Percentiles rank a stretch among this genome's conserved stretches.
These are phyloP conservation scores for Linaria vulgaris DNA, from an alignment of 257 asterid genomes.

Conservation along the genomic window DNA sequence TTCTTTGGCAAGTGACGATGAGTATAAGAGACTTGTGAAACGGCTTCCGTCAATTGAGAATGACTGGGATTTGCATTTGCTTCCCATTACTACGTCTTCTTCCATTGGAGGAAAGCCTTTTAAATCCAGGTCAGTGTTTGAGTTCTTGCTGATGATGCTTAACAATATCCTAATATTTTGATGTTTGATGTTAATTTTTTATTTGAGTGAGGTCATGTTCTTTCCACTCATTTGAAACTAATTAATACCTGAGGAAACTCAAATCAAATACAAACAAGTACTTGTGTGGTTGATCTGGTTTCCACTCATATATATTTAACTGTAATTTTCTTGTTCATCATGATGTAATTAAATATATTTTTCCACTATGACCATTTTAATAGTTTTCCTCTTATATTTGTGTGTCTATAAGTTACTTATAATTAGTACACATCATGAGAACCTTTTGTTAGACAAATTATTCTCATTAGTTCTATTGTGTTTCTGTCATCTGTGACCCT, in stretches of 20 bases:
- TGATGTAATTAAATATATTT: constrained; percentile 12
- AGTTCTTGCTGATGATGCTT: neutral
- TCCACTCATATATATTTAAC: constrained; percentile 11
- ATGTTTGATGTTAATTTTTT: constrained; percentile 13
- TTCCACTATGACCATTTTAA: neutral
- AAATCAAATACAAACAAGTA: neutral
- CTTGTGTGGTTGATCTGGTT: neutral
- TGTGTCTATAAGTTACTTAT: constrained; percentile 1
- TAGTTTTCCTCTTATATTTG: neutral
- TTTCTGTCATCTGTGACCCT: neutral
- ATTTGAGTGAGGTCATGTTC: constrained; percentile 12
- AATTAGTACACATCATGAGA: no score
- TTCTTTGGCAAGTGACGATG: constrained; percentile 50
- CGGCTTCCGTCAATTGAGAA: constrained; percentile 57
- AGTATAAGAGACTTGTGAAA: constrained; percentile 50
- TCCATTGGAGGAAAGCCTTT: constrained; percentile 50
- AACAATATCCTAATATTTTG: neutral
- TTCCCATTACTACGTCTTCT: constrained; percentile 73
- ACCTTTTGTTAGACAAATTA: neutral
- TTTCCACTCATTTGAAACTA: no score
- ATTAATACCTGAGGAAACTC: no score
- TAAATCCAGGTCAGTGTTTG: constrained; percentile 49
- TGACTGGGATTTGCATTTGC: constrained; percentile 78
- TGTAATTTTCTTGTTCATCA: neutral
- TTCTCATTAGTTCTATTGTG: neutral